Conservation (phyloP, 1,139 yeast genomes). For the Maudiozyma humilis region DNA sequence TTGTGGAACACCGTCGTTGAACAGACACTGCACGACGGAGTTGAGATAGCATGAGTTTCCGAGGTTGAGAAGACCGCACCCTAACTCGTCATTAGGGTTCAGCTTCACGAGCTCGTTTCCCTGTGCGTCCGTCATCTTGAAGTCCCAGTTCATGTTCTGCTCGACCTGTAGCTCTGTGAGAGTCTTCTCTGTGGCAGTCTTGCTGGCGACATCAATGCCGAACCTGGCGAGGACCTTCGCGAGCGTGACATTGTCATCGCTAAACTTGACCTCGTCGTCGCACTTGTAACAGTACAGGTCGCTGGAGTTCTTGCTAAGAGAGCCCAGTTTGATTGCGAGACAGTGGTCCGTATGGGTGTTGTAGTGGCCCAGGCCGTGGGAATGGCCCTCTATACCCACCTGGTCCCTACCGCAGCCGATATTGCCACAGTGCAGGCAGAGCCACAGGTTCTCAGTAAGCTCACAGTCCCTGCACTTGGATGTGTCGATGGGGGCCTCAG, state of each 20-base stretch:
- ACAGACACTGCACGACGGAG: constrained; percentile 69
- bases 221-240: constrained; percentile 44
- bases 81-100: constrained; percentile 53
- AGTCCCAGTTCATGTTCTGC: constrained; percentile 90
- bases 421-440: constrained; percentile 81
- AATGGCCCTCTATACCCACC: constrained; percentile 84
- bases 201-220: constrained; percentile 60
- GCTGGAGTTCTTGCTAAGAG: constrained; percentile 58
- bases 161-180: constrained; percentile 84
- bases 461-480: constrained; percentile 57
- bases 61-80: constrained; percentile 65
- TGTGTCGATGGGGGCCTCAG: constrained; percentile 19
- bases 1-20: constrained; percentile 32
- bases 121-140: constrained; percentile 62
- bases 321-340: constrained; percentile 84
- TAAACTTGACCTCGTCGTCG: constrained; percentile 81
- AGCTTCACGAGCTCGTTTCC: constrained; percentile 59
- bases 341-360: constrained; percentile 49
- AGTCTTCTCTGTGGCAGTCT: constrained; percentile 59
- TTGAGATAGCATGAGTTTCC: constrained; percentile 92
- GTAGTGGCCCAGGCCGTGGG: constrained; percentile 78
- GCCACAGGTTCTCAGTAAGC: constrained; percentile 74
- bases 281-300: constrained; percentile 87
- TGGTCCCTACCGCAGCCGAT: constrained; percentile 92
- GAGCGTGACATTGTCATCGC: constrained; percentile 37